These are phyloP conservation scores for Hyaloscypha finlandica DNA, from an alignment of 495 filamentous ascomycete genomes.

Conservation along the genomic window DNA sequence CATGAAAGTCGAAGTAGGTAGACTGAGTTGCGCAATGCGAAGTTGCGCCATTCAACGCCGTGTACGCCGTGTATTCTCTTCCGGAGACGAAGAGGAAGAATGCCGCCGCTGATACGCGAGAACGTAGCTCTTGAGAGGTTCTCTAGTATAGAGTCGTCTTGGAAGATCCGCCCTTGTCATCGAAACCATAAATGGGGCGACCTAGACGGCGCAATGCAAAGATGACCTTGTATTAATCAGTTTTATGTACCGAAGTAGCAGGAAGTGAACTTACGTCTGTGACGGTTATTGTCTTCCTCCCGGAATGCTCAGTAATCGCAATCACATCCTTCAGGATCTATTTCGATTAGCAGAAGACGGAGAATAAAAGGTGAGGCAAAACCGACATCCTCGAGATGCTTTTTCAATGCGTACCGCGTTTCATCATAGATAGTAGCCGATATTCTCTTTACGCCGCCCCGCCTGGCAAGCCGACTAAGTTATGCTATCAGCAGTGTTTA, in stretches of 20 bases:
- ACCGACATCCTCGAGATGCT: slow-evolving; percentile 54
- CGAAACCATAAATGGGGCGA: slow-evolving; percentile 53
- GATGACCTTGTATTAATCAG: slow-evolving; percentile 51
- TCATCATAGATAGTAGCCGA: slow-evolving; percentile 72
- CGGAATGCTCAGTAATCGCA: slow-evolving; percentile 47
- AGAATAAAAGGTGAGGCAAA: not conserved
- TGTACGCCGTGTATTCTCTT: too few species aligned
- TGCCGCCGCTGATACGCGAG: too few species aligned
- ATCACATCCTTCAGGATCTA: slow-evolving; percentile 58
- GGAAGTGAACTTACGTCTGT: slow-evolving; percentile 55
- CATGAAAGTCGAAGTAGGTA: too few species aligned
- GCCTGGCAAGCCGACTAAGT: slow-evolving; percentile 71
- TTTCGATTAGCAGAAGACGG: not conserved
- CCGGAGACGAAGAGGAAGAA: too few species aligned
- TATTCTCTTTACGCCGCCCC: slow-evolving; percentile 78
- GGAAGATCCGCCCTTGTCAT: not conserved
- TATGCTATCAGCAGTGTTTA: not conserved
- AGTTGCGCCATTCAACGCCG: too few species aligned
- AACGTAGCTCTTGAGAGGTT: not conserved
- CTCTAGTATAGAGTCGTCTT: not conserved
- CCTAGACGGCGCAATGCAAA: slow-evolving; percentile 55
- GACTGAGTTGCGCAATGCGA: too few species aligned
- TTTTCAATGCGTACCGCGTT: slow-evolving; percentile 54
- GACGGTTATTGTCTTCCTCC: slow-evolving; percentile 62
- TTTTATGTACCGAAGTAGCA: not conserved